Percentiles rank a stretch among this genome's conserved stretches.
These are phyloP conservation scores for Orbilia brochopaga DNA, from an alignment of 2,329 filamentous ascomycete genomes.

Conservation along the genomic window DNA sequence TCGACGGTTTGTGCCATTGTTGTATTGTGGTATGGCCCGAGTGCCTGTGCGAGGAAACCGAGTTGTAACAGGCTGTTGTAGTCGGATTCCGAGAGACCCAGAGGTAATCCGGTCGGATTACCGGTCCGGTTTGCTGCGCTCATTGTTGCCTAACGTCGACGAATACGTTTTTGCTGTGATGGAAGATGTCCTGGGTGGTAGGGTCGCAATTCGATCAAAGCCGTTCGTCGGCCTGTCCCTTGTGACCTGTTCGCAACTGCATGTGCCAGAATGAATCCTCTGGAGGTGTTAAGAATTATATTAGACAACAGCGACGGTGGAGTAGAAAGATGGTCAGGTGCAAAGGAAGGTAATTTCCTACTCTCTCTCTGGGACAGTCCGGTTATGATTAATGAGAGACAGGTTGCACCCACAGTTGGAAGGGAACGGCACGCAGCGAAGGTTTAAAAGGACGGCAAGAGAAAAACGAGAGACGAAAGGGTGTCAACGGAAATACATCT, in stretches of 20 bases:
- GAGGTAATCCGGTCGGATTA: conserved; percentile 41
- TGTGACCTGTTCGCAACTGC: conserved; percentile 36
- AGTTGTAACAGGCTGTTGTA: conserved; percentile 43
- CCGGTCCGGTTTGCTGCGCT: conserved; percentile 37
- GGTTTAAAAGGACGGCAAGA: background rate
- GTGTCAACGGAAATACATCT: conserved; percentile 38
- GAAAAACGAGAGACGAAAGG: conserved; percentile 12
- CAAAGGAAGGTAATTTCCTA: conserved; percentile 24
- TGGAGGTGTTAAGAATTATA: conserved; percentile 23
- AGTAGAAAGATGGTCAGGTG: conserved; percentile 48
- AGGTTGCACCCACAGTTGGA: conserved; percentile 17
- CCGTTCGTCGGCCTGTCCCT: conserved; percentile 38
- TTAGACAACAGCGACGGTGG: conserved; percentile 18
- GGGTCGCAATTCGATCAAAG: conserved; percentile 19
- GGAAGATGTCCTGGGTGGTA: conserved; percentile 9
- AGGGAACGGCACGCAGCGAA: conserved; percentile 7
- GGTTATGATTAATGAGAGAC: conserved; percentile 39
- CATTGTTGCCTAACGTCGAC: conserved; percentile 16
- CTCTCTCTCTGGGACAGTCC: conserved; percentile 10
- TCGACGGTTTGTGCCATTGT: conserved; percentile 48
- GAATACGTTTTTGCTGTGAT: background rate
- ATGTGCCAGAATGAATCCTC: conserved; percentile 37
- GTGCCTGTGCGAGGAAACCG: conserved; percentile 41
- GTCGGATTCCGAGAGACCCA: conserved; percentile 37
- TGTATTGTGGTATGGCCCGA: conserved; percentile 47